Evolutionary conservation across 2,329 filamentous ascomycete genomes (phyloP), one percentile per base, ranked within the genome.

Genomic region (Plectosphaerella plurivora): DNA sequence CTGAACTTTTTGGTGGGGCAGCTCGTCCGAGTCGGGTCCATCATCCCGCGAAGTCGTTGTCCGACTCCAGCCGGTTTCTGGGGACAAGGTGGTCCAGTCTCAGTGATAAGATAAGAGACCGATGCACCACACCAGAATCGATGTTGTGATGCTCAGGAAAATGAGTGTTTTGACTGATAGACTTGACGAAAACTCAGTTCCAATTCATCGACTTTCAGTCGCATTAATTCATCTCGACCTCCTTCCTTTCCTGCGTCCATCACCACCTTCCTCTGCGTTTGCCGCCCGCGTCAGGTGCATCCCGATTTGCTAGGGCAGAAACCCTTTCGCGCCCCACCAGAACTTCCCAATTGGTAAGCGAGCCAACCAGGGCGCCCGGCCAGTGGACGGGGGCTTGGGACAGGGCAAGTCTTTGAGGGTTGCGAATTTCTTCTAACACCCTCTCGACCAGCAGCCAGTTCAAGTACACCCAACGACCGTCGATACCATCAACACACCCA

Each of bases 401-500:
- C 60, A 57, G 58, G 57, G 57, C 41, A 44, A 44, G 41, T 67
- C 65, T 66, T 71, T 71, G 71, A 70, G 71, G 73, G 68, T 75
- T 76, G 72, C 67, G 69, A 73, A 73, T 71, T 72, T 73, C 68
- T 70, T 57, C 59, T 60, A 63, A 63, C 59, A 53, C 57, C 62
- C 60, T 57, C 67, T 65, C 51, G 53, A 49, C 56, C 58, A 12
- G n/a, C 41, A 44, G 33, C 42, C 68, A 69, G 69, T 65, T 67
- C 63, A 72, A 75, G 69, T 68, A 69, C 68, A 68, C 70, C 68
- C 68, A 70, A 76, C 73, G 71, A 72, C 73, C 68, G 72, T 72
- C 75, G 77, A 78, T 72, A 72, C 73, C 74, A 73, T 76, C 76
- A 76, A 71, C 70, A 73, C 73, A 70, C 70, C 68, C 70, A 73